Base-by-base conservation (phyloP, 2,329 filamentous ascomycete species). In the Orbilia blumenaviensis region DNA sequence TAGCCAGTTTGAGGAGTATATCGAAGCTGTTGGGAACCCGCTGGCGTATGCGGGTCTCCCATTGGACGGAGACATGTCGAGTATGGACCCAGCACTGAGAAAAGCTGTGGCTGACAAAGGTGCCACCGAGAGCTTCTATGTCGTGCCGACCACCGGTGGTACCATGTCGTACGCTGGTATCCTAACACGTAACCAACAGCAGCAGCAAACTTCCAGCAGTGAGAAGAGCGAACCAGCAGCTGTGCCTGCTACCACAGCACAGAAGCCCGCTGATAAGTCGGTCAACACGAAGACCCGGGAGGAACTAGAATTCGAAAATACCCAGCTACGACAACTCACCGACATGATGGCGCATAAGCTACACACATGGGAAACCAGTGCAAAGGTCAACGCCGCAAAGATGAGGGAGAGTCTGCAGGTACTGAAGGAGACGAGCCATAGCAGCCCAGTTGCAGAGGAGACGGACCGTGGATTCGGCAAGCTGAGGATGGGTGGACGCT, bases 141-240 rank as follows among this genome's bases (percentile, higher is more conserved):
- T 98, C 0, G 95, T 99, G 0, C 95, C 94, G 2, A 92, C 92
- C 0, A 93, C 92, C 16, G 94, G 95, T 3, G 93, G 94, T 78
- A 97, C 93, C 1, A 91, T 94, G 75, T 95, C 93, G 0, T 99
- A 98, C 81, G 94, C 95, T 48, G 93, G 91, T 77, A 97, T 99
- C 62, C 85, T 97, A 18, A 90, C 83, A 32, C 83, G 85, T 25
- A 84, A 84, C 6, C 83, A 85, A 77, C 86, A 84, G 64, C 56
- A 50, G 48, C 38, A 46, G 14, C 18, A n/a, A n/a, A n/a, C n/a
- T n/a, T n/a, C 64, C n/a, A 60, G 38, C 1, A 16, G 18, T 9
- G 68, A 77, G n/a, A 71, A 66, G 36, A 58, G 18, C 14, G 63
- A 64, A 6, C 27, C 34, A 71, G 80, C 61, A 72, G 71, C 25